Percentiles rank a stretch among this genome's conserved stretches.
Evolutionary conservation across 2,329 filamentous ascomycete genomes (phyloP).

Genomic region (Metarhizium rileyi): DNA sequence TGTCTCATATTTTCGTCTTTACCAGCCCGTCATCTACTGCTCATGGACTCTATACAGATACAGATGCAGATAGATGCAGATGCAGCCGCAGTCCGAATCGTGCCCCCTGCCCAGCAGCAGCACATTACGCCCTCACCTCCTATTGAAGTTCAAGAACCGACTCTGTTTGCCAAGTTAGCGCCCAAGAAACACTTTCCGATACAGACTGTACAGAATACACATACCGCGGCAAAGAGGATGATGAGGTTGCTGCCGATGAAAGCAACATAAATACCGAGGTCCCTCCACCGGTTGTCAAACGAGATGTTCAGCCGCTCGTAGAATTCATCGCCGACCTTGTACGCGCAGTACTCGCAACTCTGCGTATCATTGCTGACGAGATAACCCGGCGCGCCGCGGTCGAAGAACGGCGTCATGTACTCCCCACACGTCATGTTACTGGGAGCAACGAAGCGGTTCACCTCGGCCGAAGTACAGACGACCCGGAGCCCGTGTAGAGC

Average conservation of each 20-base stretch:
- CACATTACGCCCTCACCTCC: conserved; percentile 23
- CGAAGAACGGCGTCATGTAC: conserved; percentile 68
- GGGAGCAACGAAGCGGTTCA: conserved; percentile 60
- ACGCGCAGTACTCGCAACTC: conserved; percentile 74
- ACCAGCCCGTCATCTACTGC: no score
- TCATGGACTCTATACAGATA: no score
- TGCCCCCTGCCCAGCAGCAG: background rate
- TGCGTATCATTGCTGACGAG: conserved; percentile 55
- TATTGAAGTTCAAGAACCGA: conserved; percentile 45
- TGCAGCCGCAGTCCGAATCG: background rate
- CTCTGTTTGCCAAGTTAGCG: conserved; percentile 22
- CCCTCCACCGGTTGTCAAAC: conserved; percentile 66
- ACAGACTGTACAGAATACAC: conserved; percentile 15
- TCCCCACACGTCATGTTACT: conserved; percentile 57
- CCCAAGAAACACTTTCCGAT: background rate
- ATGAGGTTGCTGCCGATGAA: conserved; percentile 73
- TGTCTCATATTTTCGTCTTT: no score
- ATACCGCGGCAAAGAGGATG: conserved; percentile 43
- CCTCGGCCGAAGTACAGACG: conserved; percentile 48
- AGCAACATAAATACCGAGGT: conserved; percentile 67
- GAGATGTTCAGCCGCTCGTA: conserved; percentile 57
- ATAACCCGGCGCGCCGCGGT: conserved; percentile 59
- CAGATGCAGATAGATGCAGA: background rate
- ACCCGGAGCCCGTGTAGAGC: conserved; percentile 60
- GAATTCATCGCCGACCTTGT: conserved; percentile 70